Evolutionary conservation across 345 rosid species (phyloP), one percentile per base, ranked within the genome.

Genomic region (Raphanus sativus): DNA sequence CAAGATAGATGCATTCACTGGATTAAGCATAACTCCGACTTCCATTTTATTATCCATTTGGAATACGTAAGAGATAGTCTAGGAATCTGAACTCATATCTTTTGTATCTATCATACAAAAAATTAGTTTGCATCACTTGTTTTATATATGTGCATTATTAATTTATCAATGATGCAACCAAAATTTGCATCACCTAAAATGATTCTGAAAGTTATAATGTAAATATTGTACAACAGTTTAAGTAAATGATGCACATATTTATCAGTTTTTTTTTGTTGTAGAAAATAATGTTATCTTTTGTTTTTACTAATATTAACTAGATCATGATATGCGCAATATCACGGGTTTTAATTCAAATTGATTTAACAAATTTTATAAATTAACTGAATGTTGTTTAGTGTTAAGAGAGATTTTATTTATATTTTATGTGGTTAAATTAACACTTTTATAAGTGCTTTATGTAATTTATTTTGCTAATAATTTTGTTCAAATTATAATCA

Each of bases 21-120:
- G 97, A 64, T 85, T 62, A 83, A 89, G 1, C 87, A 78, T 28
- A 81, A 86, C 59, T 75, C 86, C n/a, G 79, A 73, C 4, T 91
- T 91, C 72, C 84, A 85, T 45, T 91, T 81, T 65, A 69, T 83
- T 61, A 83, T 91, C 62, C 85, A 87, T 54, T 81, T 83, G 48
- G 83, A 87, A 36, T 45, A 83, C 11, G 75, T 83, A 7, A 65
- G 78, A 66, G 84, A 63, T 42, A 75, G 75, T 63, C 59, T 16
- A 16, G 7, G 15, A 63, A 63, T 62, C 3, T 70, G 59, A 77
- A 16, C 40, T 21, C 28, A 11, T 13, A 42, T 33, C 5, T 62
- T 63, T 65, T 38, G 30, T 30, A n/a, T 28, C 9, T 5, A 12
- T 60, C 3, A 42, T 13, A 50, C 6, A 50, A 50, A 50, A 50